These are phyloP conservation scores for Rhizomucor miehei DNA, from an alignment of 371 early-diverging fungal species.

Conservation along the genomic window DNA sequence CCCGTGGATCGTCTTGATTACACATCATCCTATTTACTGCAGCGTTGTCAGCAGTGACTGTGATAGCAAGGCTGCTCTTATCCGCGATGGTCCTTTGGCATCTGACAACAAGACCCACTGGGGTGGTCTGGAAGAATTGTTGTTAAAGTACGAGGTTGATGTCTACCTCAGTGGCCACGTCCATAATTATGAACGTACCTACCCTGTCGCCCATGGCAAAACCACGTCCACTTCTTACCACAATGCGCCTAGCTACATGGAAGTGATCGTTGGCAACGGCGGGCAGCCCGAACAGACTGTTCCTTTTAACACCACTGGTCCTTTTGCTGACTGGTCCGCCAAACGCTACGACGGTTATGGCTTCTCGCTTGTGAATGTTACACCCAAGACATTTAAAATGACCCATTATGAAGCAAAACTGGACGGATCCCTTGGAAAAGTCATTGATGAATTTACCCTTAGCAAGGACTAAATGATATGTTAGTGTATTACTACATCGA, in stretches of 20 bases:
- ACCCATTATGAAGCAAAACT: conserved; percentile 25
- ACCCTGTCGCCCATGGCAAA: conserved; percentile 30
- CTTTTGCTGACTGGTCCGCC: conserved; percentile 36
- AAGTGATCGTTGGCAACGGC: conserved; percentile 35
- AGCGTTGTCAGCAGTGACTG: conserved; percentile 26
- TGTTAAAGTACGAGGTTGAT: conserved; percentile 24
- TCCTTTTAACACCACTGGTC: conserved; percentile 22
- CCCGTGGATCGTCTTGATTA: conserved; percentile 43
- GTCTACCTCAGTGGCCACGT: conserved; percentile 32
- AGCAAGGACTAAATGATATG: background rate
- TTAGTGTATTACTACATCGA: too few relatives aligned
- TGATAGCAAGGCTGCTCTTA: conserved; percentile 16
- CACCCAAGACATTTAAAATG: conserved; percentile 19
- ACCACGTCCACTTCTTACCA: conserved; percentile 23
- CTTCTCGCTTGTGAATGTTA: conserved; percentile 30
- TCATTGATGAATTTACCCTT: conserved; percentile 21
- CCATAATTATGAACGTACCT: conserved; percentile 42
- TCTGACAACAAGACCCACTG: conserved; percentile 8
- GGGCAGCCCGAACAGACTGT: conserved; percentile 33
- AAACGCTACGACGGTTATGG: conserved; percentile 34
- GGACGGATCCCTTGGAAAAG: conserved; percentile 28
- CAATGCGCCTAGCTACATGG: conserved; percentile 36
- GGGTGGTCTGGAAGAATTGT: conserved; percentile 16
- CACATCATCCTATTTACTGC: conserved; percentile 40
- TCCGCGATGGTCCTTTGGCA: conserved; percentile 23